Conservation (phyloP, 257 asterid species). For the Solanum neorickii region DNA sequence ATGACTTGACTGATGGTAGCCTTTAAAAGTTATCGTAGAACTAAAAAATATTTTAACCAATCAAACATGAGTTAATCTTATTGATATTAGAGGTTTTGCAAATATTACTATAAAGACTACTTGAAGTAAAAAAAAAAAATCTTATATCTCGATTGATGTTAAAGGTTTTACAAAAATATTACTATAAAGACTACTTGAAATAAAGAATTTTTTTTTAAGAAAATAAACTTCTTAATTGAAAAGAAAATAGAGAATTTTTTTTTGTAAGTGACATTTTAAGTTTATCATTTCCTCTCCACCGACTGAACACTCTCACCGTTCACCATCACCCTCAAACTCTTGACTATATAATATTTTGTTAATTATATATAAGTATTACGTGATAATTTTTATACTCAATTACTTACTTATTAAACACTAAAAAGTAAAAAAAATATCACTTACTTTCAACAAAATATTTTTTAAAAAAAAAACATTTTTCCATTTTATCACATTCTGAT, state of each 20-base stretch:
- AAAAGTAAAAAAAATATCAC: too few species aligned
- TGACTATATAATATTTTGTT: not conserved
- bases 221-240: too few species aligned
- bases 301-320: not conserved
- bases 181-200: not conserved
- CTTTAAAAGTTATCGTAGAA: too few species aligned
- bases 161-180: too few species aligned
- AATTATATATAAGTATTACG: too few species aligned
- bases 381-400: too few species aligned
- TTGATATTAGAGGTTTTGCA: not conserved
- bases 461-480: too few species aligned
- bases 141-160: too few species aligned
- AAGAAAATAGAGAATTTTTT: accelerated
- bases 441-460: not conserved
- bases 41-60: too few species aligned
- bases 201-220: too few species aligned
- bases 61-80: too few species aligned
- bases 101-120: too few species aligned
- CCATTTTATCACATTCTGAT: not conserved
- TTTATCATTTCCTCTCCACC: accelerated
- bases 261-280: not conserved
- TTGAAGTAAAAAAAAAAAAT: not conserved
- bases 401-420: not conserved
- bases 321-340: not conserved
- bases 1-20: not conserved